phyloP scores from a whole-genome alignment of 1,139 yeast genomes.

The Meyerozyma carpophila region DNA sequence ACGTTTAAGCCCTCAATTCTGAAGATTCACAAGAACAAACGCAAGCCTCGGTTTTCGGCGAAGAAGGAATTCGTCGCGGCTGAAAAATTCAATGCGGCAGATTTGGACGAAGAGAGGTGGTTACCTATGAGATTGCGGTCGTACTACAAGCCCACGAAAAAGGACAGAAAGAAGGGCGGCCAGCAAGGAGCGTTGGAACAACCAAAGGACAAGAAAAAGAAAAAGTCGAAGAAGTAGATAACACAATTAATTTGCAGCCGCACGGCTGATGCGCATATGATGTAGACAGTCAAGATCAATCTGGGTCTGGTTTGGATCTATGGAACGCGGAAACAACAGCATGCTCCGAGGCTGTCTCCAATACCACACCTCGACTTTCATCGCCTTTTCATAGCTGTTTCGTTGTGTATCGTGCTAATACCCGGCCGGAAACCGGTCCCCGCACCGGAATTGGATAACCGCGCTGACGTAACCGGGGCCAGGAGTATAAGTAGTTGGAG shows the following conservation, averaged over 20 bases:
- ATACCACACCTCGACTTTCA: no score
- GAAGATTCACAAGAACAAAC: slow-evolving; percentile 20
- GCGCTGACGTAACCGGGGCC: not conserved
- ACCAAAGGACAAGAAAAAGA: not conserved
- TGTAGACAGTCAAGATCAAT: no score
- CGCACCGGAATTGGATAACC: slow-evolving; percentile 1
- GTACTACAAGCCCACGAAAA: slow-evolving; percentile 72
- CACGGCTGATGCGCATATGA: not conserved
- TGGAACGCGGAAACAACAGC: no score
- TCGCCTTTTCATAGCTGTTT: no score
- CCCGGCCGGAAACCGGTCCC: not conserved
- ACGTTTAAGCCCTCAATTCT: not conserved
- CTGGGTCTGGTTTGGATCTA: no score
- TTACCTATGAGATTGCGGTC: slow-evolving; percentile 81
- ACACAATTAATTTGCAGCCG: not conserved
- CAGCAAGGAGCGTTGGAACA: slow-evolving; percentile 55
- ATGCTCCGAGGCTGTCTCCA: no score
- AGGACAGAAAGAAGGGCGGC: slow-evolving; percentile 61
- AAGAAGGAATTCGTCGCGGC: slow-evolving; percentile 30
- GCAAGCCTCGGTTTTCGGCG: slow-evolving; percentile 32
- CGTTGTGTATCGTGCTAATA: no score
- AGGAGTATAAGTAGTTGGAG: not conserved
- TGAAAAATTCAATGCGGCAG: slow-evolving; percentile 17
- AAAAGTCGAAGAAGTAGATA: not conserved
- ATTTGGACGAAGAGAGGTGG: slow-evolving; percentile 71